Percentiles rank a stretch among this genome's conserved stretches.
Evolutionary conservation across 768 basidiomycete species (phyloP).

Genomic region (Cytidiella melzeri): DNA sequence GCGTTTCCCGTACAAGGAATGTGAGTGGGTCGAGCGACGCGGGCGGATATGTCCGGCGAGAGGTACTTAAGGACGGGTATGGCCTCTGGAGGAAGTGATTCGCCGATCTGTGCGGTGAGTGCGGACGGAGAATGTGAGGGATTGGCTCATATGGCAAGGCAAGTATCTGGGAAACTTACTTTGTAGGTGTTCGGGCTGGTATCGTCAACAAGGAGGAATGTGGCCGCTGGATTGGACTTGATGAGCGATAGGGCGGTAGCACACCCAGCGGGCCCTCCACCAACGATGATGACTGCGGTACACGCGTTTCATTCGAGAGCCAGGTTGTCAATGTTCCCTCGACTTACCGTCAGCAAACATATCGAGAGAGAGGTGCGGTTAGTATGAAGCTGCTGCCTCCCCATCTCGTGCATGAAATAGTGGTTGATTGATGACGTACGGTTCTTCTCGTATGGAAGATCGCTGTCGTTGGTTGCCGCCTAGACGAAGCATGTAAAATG

Average conservation of each 20-base stretch:
- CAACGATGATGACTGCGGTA: constrained; percentile 22
- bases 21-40: constrained; percentile 18
- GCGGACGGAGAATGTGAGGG: neutral
- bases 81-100: constrained; percentile 30
- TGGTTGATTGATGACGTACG: too few species aligned
- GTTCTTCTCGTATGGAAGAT: too few species aligned
- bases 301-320: too few species aligned
- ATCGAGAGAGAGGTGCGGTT: too few species aligned
- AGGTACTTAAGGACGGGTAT: constrained; percentile 14
- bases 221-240: constrained; percentile 14
- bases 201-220: constrained; percentile 28
- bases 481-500: too few species aligned
- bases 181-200: constrained; percentile 27
- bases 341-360: too few species aligned
- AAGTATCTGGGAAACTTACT: constrained; percentile 15
- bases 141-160: too few species aligned
- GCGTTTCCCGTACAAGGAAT: constrained; percentile 28
- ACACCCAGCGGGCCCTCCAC: constrained; percentile 22
- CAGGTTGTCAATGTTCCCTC: too few species aligned
- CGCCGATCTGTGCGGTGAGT: constrained; percentile 26
- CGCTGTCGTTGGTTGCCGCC: too few species aligned
- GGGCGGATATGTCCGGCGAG: neutral
- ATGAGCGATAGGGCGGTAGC: constrained; percentile 21
- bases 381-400: too few species aligned
- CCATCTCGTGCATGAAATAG: too few species aligned